Conservation (phyloP, 352 stramenopile species). For the Phytopythium litorale region DNA sequence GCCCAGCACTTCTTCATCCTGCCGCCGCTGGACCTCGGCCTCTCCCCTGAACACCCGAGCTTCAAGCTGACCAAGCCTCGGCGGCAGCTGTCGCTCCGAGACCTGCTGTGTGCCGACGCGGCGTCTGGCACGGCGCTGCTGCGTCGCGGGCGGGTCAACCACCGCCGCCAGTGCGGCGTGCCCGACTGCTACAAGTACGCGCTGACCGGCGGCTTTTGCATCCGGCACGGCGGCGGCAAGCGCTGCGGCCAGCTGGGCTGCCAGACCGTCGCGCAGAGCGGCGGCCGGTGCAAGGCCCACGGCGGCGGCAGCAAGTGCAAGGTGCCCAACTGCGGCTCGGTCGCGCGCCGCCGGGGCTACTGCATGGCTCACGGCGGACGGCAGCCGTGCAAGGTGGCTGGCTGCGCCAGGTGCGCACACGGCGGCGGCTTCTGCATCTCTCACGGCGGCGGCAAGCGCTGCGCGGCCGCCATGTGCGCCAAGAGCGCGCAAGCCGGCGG, state of each 20-base stretch:
- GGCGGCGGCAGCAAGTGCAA: constrained; percentile 83
- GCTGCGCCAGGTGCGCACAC: constrained; percentile 70
- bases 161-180: constrained; percentile 61
- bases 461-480: constrained; percentile 38
- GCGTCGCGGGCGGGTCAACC: constrained; percentile 19
- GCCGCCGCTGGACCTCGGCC: neutral
- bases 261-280: constrained; percentile 70
- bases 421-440: constrained; percentile 76
- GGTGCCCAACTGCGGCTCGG: constrained; percentile 40
- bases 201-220: constrained; percentile 66
- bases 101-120: constrained; percentile 42
- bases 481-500: constrained; percentile 75
- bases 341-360: constrained; percentile 64
- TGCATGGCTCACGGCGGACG: constrained; percentile 73
- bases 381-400: constrained; percentile 69
- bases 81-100: constrained; percentile 42
- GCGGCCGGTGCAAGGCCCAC: constrained; percentile 79
- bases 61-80: constrained; percentile 24
- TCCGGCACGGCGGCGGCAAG: constrained; percentile 72
- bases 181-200: constrained; percentile 60
- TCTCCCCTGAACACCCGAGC: neutral
- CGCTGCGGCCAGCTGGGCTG: constrained; percentile 56
- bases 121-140: constrained; percentile 5
- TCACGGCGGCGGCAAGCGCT: constrained; percentile 69
- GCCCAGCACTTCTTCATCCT: constrained; percentile 8